Percentiles rank a stretch among this genome's conserved stretches.
phyloP scores from a whole-genome alignment of 441 rosid species.

The Euphorbia schlechtendalii region DNA sequence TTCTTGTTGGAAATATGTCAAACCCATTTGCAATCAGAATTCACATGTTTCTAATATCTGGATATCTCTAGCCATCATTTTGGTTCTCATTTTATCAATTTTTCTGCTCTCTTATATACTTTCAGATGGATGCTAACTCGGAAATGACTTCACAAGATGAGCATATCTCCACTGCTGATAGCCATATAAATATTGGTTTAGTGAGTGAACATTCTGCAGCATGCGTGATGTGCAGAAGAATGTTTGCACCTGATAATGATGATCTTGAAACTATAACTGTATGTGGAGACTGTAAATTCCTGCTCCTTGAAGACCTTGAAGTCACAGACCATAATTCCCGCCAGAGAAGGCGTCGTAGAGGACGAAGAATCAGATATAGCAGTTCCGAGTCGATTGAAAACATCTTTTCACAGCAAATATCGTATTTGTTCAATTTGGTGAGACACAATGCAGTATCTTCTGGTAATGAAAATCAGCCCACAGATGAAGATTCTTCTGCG shows the following conservation, averaged over 20 bases:
- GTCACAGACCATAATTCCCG: constrained; percentile 35
- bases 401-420: constrained; percentile 49
- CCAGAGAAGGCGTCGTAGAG: constrained; percentile 34
- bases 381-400: constrained; percentile 63
- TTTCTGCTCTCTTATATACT: constrained; percentile 15
- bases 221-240: constrained; percentile 60
- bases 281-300: constrained; percentile 80
- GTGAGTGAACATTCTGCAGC: constrained; percentile 28
- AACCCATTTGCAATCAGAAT: background rate
- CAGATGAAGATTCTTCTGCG: constrained; percentile 34
- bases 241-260: constrained; percentile 37
- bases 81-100: constrained; percentile 11
- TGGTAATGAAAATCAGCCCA: constrained; percentile 36
- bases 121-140: constrained; percentile 41
- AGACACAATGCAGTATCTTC: constrained; percentile 40
- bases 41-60: background rate
- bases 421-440: constrained; percentile 42
- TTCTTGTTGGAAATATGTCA: background rate
- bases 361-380: constrained; percentile 45
- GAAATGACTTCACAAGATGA: constrained; percentile 20
- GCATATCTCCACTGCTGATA: constrained; percentile 15
- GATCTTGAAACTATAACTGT: constrained; percentile 43
- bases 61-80: background rate
- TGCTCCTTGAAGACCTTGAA: constrained; percentile 63
- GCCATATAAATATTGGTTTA: constrained; percentile 20